Base-by-base conservation (phyloP, 2,329 filamentous ascomycete genomes). In the Nothopassalora personata region DNA sequence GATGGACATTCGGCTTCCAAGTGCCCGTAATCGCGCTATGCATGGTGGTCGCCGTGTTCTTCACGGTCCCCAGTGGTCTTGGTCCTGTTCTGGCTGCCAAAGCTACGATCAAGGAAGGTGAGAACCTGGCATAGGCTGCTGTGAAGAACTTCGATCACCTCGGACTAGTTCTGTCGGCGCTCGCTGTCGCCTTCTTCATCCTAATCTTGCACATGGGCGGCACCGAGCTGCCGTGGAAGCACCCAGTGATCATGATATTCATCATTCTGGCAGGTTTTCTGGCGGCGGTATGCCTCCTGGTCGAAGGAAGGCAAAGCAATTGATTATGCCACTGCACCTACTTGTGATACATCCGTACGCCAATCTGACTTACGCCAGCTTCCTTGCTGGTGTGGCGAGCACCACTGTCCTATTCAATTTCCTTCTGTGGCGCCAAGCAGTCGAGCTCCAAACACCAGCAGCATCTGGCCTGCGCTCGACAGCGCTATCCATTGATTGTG, bases 1-100 rank as follows among this genome's bases (percentile, higher is more conserved):
- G 88, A 46, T 88, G 86, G 85, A 86, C 87, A 57, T 90, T 83
- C 66, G 74, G 75, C 27, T 72, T 82, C 9, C 80, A 83, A 59
- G 73, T 82, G 11, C 80, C 80, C 0, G 72, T 78, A 48, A 76
- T 82, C 52, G 67, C 81, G 8, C 55, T 76, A 23, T 72, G 80
- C 31, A 67, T 79, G 10, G 67, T 79, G n/a, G n/a, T n/a, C 36
- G 74, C 77, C 27, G 75, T 72, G 2, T 70, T 74, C 61, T 67
- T 76, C 57, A 77, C 76, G 4, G 77, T 76, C 0, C 80, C 80
- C 1, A 63, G 71, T 0, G 68, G 71, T 5, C 72, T 82, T 15
- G 80, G 80, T 1, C 71, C 79, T 74, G 80, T 58, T 68, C 75
- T 31, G 72, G 75, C 18, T 73, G 74, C 31, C 65, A 71, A 5